A percentile compares a stretch with the other conserved stretches of the same genome.
Evolutionary conservation across 164 flowering plant species (phyloP).

Genomic region (Chimonanthus salicifolius): DNA sequence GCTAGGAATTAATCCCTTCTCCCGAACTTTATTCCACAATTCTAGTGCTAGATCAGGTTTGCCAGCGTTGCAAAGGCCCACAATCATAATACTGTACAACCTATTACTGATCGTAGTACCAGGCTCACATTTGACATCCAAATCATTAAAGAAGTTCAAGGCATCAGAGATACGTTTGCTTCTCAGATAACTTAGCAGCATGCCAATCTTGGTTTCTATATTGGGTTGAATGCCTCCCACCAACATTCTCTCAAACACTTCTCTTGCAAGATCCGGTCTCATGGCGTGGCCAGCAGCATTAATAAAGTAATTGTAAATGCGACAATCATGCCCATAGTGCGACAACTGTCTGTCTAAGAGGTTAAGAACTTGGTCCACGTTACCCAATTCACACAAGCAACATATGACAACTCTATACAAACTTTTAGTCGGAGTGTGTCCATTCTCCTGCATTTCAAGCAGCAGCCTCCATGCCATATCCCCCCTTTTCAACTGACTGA

Average conservation of each 20-base stretch:
- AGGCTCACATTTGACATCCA: constrained; percentile 20
- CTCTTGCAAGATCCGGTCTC: constrained; percentile 51
- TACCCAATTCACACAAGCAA: constrained; percentile 34
- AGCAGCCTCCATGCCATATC: constrained; percentile 64
- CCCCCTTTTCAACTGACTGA: constrained; percentile 37
- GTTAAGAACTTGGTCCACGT: constrained; percentile 38
- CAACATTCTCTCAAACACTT: constrained; percentile 53
- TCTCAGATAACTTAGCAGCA: constrained; percentile 56
- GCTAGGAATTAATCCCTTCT: constrained; percentile 38
- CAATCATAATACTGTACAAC: constrained; percentile 43
- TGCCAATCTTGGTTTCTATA: constrained; percentile 31
- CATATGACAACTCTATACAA: constrained; percentile 45
- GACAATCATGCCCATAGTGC: constrained; percentile 8
- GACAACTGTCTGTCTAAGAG: constrained; percentile 55
- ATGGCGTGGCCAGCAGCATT: constrained; percentile 64
- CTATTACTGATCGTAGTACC: constrained; percentile 12
- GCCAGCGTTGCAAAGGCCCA: constrained; percentile 55
- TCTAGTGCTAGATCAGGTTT: constrained; percentile 39
- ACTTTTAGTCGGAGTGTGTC: constrained; percentile 33
- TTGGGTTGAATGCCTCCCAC: constrained; percentile 40
- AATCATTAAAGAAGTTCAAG: constrained; percentile 35
- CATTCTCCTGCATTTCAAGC: constrained; percentile 68
- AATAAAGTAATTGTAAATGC: constrained; percentile 49
- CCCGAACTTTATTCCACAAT: constrained; percentile 29
- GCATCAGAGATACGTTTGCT: constrained; percentile 46